Base-by-base conservation (phyloP, 2,329 filamentous ascomycete species). In the Clarireedia paspali region DNA sequence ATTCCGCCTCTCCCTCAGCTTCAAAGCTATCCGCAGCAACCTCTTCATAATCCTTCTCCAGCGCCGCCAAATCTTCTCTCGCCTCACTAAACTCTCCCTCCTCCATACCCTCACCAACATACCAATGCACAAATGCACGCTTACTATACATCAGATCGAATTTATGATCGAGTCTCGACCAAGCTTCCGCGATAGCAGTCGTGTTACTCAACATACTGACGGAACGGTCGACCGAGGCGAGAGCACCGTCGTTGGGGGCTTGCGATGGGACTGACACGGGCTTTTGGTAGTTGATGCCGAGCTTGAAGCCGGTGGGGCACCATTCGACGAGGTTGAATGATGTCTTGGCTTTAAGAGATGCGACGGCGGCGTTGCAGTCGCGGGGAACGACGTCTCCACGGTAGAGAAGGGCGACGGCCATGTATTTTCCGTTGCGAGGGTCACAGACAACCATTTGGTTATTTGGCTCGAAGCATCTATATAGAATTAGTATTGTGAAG, bases 71-170 rank as follows among this genome's bases (percentile, higher is more conserved):
- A 69, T 85, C 82, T 71, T 85, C 83, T 64, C 83, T 76, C 40
- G 83, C 82, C 68, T 86, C 83, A 30, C 75, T 78, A 72, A 85
- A 85, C 67, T 86, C 83, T 61, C 83, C 83, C 68, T 85, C 82
- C 70, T 85, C 83, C 83, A 86, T 86, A 70, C 83, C 83, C 70
- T 85, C 83, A 62, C 83, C 83, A 55, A 85, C 83, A 64, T 85
- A 86, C 83, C 83, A 85, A 69, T 85, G 83, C n/a, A 85, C 83
- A 66, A 86, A 86, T 12, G 83, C 83, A 60, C 83, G 79, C 74
- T 85, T 86, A 59, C 77, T 78, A 72, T 85, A 85, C 83, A 86
- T 86, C 60, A 86, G 78, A 66, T 86, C 83, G 69, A 86, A 86
- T 68, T 86, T 85, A 72, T 83, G 80, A 67, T 83, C 80, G 38